These are phyloP conservation scores for Neodidymelliopsis sp. DNA, from an alignment of 2,329 filamentous ascomycete genomes.

Conservation along the genomic window DNA sequence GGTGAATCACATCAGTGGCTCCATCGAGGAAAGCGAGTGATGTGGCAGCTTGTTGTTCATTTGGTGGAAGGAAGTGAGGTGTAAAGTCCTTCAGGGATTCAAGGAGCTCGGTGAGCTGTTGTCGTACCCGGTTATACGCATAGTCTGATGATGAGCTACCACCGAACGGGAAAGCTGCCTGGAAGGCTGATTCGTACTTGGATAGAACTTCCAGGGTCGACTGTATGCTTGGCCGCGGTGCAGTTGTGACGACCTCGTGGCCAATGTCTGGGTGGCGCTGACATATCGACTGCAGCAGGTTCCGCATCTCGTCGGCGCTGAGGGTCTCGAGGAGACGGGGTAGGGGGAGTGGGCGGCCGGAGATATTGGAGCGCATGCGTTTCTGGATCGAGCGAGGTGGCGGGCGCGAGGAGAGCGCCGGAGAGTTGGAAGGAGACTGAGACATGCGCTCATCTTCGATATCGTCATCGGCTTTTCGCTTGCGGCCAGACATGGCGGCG, in stretches of 20 bases:
- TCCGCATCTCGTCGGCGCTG: slow-evolving; percentile 81
- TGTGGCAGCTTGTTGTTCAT: slow-evolving; percentile 81
- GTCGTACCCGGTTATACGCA: slow-evolving; percentile 90
- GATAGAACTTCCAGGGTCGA: slow-evolving; percentile 81
- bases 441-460: slow-evolving; percentile 85
- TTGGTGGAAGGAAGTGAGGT: slow-evolving; percentile 91
- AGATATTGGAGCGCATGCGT: slow-evolving; percentile 71
- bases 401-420: slow-evolving; percentile 73
- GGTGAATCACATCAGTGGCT: slow-evolving; percentile 88
- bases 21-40: slow-evolving; percentile 89
- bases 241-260: slow-evolving; percentile 81
- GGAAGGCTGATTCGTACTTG: slow-evolving; percentile 81
- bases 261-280: slow-evolving; percentile 86
- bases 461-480: slow-evolving; percentile 87
- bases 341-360: slow-evolving; percentile 69
- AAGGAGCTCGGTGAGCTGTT: slow-evolving; percentile 79
- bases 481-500: slow-evolving; percentile 62
- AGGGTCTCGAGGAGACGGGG: slow-evolving; percentile 92
- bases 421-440: slow-evolving; percentile 83
- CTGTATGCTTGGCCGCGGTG: slow-evolving; percentile 84
- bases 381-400: slow-evolving; percentile 66
- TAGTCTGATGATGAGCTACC: slow-evolving; percentile 89
- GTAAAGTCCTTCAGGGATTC: slow-evolving; percentile 94
- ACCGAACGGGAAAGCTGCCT: slow-evolving; percentile 82
- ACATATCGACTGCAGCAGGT: slow-evolving; percentile 88